A percentile compares a stretch with the other conserved stretches of the same genome.
Evolutionary conservation across 116 monocot species (phyloP).

Genomic region (Papilionanthe hybrid): DNA sequence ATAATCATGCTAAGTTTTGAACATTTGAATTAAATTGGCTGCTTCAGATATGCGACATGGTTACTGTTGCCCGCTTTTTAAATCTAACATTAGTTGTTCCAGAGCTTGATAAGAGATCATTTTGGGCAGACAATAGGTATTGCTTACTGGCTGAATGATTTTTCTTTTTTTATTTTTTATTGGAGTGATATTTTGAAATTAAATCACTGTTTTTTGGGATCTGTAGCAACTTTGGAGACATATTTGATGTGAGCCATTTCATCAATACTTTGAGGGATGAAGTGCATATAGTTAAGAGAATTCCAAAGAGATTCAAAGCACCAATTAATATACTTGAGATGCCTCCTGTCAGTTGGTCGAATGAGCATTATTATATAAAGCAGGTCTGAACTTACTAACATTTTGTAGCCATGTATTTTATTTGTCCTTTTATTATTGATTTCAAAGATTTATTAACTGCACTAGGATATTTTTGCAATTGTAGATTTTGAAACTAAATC

Average conservation of each 20-base stretch:
- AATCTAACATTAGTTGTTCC: slow-evolving; percentile 90
- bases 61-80: slow-evolving; percentile 67
- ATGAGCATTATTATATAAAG: slow-evolving; percentile 80
- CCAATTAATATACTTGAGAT: slow-evolving; percentile 37
- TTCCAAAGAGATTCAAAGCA: slow-evolving; percentile 53
- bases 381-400: slow-evolving; percentile 46
- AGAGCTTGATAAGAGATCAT: slow-evolving; percentile 93
- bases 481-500: not conserved
- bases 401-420: not conserved
- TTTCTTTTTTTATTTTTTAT: not conserved
- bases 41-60: slow-evolving; percentile 99
- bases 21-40: not conserved
- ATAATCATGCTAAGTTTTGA: not conserved
- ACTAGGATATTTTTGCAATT: not conserved
- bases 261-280: slow-evolving; percentile 81
- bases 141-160: not conserved
- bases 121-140: slow-evolving; percentile 96
- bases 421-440: not conserved
- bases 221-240: slow-evolving; percentile 80
- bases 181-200: not conserved
- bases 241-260: slow-evolving; percentile 92
- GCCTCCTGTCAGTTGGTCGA: slow-evolving; percentile 97
- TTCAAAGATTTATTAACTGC: not conserved
- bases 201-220: not conserved
- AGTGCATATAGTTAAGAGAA: slow-evolving; percentile 65